Evolutionary conservation across 345 rosid species (phyloP).

Genomic region (Eucalyptus pauciflora): DNA sequence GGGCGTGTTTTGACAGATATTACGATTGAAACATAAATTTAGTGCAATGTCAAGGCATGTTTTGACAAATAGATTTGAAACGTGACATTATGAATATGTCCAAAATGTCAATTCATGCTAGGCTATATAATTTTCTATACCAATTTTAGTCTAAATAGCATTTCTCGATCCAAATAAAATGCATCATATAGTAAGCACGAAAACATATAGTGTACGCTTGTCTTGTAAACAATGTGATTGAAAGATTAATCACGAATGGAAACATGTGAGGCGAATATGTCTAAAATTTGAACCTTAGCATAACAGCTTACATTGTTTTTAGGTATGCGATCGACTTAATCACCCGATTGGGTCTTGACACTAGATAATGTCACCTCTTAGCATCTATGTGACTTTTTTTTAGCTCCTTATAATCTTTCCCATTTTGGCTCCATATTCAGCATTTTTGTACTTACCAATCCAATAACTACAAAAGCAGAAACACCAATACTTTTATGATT

Average conservation of each 20-base stretch:
- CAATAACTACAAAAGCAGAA: background rate
- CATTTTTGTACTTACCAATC: background rate
- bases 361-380: background rate
- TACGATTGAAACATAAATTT: background rate
- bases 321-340: background rate
- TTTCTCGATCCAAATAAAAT: background rate
- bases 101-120: background rate
- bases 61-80: background rate
- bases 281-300: background rate
- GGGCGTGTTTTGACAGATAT: background rate
- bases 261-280: background rate
- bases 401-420: background rate
- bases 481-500: background rate
- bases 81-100: background rate
- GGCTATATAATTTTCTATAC: background rate
- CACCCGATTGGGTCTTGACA: background rate
- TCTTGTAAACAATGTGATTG: background rate
- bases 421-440: background rate
- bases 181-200: background rate
- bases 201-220: background rate
- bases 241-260: background rate
- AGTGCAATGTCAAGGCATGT: background rate
- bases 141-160: background rate
- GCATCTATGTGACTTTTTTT: background rate
- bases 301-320: background rate